phyloP scores from a whole-genome alignment of 805 yeast species.

The Candida morakotiae region DNA sequence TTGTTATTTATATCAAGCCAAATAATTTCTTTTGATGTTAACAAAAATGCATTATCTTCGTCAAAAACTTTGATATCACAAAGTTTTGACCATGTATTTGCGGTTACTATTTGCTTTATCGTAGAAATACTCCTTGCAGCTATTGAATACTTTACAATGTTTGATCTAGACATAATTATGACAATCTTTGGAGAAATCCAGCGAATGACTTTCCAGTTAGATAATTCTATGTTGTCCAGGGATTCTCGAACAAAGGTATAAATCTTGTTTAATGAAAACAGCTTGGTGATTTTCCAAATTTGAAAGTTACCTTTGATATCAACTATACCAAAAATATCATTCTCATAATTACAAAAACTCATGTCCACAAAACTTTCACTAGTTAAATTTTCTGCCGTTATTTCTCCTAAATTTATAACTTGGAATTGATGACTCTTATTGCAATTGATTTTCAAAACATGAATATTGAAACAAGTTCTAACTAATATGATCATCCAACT shows the following conservation, averaged over 20 bases:
- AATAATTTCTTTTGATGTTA: slow-evolving; percentile 66
- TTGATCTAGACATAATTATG: slow-evolving; percentile 40
- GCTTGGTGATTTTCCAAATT: slow-evolving; percentile 23
- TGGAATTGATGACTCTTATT: slow-evolving; percentile 6
- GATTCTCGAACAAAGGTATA: slow-evolving; percentile 14
- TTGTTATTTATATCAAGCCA: slow-evolving; percentile 39
- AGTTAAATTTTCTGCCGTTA: slow-evolving; percentile 18
- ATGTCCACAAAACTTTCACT: slow-evolving; percentile 43
- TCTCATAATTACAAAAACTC: slow-evolving; percentile 40
- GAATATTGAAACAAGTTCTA: slow-evolving; percentile 32
- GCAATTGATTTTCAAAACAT: too few species aligned
- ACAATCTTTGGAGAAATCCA: slow-evolving; percentile 37
- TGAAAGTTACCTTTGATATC: slow-evolving; percentile 55
- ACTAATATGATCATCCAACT: slow-evolving; percentile 15
- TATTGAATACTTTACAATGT: slow-evolving; percentile 18
- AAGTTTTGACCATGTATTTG: slow-evolving; percentile 51
- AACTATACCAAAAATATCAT: slow-evolving; percentile 34
- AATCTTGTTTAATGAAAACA: background rate
- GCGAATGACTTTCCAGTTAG: slow-evolving; percentile 48
- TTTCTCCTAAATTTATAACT: slow-evolving; percentile 13
- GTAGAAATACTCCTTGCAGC: slow-evolving; percentile 20
- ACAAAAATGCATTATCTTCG: slow-evolving; percentile 39
- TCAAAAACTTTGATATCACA: slow-evolving; percentile 34
- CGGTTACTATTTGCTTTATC: slow-evolving; percentile 32
- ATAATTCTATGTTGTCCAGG: slow-evolving; percentile 46